Evolutionary conservation across 2,329 filamentous ascomycete species (phyloP).

Genomic region (Ramularia endophylla): DNA sequence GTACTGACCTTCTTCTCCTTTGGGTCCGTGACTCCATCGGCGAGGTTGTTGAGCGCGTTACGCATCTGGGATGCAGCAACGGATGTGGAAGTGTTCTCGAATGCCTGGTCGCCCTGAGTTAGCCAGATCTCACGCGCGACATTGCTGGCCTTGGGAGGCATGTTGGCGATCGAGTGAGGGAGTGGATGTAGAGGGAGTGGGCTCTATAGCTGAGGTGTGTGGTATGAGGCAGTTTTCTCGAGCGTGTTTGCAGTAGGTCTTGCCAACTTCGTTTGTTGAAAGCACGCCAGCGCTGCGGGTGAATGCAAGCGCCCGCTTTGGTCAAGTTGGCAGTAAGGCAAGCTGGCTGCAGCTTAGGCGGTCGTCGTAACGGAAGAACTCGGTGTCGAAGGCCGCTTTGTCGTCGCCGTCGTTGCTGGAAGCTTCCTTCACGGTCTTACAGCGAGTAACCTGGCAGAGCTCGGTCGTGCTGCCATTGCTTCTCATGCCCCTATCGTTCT

Average conservation of each 20-base stretch:
- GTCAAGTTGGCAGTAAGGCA: too few relatives aligned
- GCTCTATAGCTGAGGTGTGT: too few relatives aligned
- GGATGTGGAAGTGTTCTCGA: constrained; percentile 98
- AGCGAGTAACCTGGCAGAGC: too few relatives aligned
- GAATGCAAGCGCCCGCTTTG: too few relatives aligned
- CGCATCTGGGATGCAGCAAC: constrained; percentile 99
- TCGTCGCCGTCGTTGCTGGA: too few relatives aligned
- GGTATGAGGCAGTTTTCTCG: not conserved
- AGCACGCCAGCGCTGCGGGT: not conserved
- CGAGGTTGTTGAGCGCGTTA: constrained; percentile 88
- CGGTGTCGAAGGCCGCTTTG: too few relatives aligned
- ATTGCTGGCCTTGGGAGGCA: constrained; percentile 8
- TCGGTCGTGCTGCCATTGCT: too few relatives aligned
- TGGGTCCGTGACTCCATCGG: constrained; percentile 81
- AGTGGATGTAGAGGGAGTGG: too few relatives aligned
- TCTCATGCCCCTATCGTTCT: not conserved
- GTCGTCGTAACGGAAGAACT: too few relatives aligned
- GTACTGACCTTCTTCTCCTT: constrained; percentile 69
- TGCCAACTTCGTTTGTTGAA: not conserved
- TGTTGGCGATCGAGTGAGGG: too few relatives aligned
- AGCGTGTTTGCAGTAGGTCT: not conserved
- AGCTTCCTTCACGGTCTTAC: too few relatives aligned
- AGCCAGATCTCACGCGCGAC: constrained; percentile 14
- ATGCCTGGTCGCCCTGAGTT: constrained; percentile 58
- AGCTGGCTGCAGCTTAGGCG: too few relatives aligned